Evolutionary conservation across 768 basidiomycete genomes (phyloP), one percentile per base, ranked within the genome.

Genomic region (Hydnomerulius pinastri): DNA sequence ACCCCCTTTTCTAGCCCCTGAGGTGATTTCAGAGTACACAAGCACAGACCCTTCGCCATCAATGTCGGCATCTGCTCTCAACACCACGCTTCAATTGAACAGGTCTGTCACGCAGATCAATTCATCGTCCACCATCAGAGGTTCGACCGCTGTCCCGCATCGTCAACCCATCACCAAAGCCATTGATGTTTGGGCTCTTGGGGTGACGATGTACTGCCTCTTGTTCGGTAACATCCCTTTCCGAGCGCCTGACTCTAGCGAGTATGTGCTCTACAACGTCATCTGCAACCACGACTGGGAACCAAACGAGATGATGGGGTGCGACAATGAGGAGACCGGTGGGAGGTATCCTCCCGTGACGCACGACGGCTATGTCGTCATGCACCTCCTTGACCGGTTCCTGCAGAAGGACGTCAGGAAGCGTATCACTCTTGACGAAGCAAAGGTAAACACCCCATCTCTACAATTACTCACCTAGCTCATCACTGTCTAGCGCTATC

Each of bases 101-200:
- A 68, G 40, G 47, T 68, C 64, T 1, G 56, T 59, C 21, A 58
- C 61, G 3, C 62, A 71, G 21, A 58, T 69, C 55, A 59, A 69
- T 45, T 65, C 64, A 4, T 61, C 59, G 25, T 62, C 60, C 39
- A 65, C 66, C 23, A 60, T 63, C 27, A 69, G 63, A 43, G 63
- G 59, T n/a, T 57, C 56, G 18, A 55, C 61, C 3, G 44, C 54
- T 43, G 25, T 56, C 21, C 55, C 49, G 5, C 65, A 54, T 45
- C 73, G 61, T 50, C 82, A 78, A 5, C 77, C 80, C 3, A 87
- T 97, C 44, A 92, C 92, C 33, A 92, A 94, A 66, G 86, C 92
- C 4, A 96, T 98, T 64, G 97, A 99, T 63, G 82, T 99, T 28
- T 99, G 97, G 97, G 96, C 97, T 0, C 79, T 99, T 2, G 97